These are phyloP conservation scores for Stachybotrys echinatus DNA, from an alignment of 2,329 filamentous ascomycete species.

Conservation along the genomic window DNA sequence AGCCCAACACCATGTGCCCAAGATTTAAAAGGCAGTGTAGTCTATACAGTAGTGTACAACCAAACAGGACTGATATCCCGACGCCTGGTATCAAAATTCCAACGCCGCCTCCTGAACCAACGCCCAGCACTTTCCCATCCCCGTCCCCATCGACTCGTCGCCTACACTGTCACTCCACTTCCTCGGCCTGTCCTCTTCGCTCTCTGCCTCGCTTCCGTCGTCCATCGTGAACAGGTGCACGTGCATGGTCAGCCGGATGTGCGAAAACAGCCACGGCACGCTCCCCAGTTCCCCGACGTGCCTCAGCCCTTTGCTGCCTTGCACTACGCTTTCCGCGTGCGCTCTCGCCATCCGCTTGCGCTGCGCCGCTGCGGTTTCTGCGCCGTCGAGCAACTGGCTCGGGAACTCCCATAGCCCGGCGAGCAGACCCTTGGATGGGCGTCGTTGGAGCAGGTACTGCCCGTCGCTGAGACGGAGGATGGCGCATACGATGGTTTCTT, in stretches of 20 bases:
- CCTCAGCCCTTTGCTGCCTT: constrained; percentile 12
- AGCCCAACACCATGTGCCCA: no score
- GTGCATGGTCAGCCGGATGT: constrained; percentile 52
- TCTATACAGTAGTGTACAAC: neutral
- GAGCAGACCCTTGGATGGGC: constrained; percentile 48
- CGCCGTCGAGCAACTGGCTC: constrained; percentile 28
- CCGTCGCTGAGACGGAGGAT: constrained; percentile 36
- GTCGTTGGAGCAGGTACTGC: constrained; percentile 40
- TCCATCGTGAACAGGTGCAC: constrained; percentile 41
- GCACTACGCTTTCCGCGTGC: constrained; percentile 13
- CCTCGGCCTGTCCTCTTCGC: constrained; percentile 24
- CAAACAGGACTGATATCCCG: neutral
- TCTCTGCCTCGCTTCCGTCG: constrained; percentile 1
- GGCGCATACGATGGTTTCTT: constrained; percentile 49
- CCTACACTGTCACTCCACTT: constrained; percentile 35
- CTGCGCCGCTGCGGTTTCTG: constrained; percentile 17
- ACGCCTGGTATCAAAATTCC: neutral
- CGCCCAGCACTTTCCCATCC: constrained; percentile 53
- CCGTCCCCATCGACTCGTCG: constrained; percentile 50
- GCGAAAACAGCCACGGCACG: constrained; percentile 53
- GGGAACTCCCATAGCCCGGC: constrained; percentile 54
- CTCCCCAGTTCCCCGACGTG: constrained; percentile 39
- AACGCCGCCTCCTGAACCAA: constrained; percentile 24
- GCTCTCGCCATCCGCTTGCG: constrained; percentile 30
- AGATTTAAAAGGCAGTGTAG: no score